phyloP scores from a whole-genome alignment of 2,329 filamentous ascomycete genomes.

The Exserohilum turcica region DNA sequence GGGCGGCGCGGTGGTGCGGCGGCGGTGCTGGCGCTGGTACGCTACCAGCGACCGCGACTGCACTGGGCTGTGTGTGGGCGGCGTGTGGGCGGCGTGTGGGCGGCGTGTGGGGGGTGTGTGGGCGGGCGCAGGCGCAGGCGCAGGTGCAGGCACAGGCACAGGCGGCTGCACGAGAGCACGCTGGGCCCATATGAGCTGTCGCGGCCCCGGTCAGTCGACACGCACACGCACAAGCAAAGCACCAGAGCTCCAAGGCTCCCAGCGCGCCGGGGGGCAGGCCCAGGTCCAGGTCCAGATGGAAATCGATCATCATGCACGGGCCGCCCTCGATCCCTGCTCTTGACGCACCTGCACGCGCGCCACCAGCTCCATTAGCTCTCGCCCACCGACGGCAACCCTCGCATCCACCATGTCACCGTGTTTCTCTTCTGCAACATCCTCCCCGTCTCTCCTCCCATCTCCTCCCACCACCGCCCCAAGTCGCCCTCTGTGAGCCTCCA shows the following conservation, averaged over 20 bases:
- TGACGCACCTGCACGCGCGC: slow-evolving; percentile 13
- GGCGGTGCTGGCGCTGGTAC: no score
- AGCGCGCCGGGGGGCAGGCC: neutral
- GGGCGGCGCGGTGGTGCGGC: slow-evolving; percentile 3
- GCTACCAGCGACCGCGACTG: no score
- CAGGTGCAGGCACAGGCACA: no score
- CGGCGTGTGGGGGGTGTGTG: no score
- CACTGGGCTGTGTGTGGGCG: no score
- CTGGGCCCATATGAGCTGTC: slow-evolving; percentile 4
- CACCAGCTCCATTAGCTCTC: slow-evolving; percentile 14
- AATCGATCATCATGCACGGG: slow-evolving; percentile 13
- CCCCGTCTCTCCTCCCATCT: slow-evolving; percentile 4
- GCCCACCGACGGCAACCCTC: slow-evolving; percentile 7
- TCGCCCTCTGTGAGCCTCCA: no score
- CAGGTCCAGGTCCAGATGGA: slow-evolving; percentile 5
- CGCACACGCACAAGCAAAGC: no score
- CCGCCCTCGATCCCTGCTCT: neutral
- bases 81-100: no score
- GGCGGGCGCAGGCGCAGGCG: no score
- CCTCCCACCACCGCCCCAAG: neutral
- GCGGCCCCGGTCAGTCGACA: neutral
- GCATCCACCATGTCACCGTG: slow-evolving; percentile 17
- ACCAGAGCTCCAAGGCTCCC: neutral
- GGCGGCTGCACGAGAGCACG: slow-evolving; percentile 5
- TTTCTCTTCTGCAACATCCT: slow-evolving; percentile 15